Percentiles rank a stretch among this genome's conserved stretches.
Evolutionary conservation across 768 basidiomycete genomes (phyloP).

Genomic region (Leucocoprinus leucothites): DNA sequence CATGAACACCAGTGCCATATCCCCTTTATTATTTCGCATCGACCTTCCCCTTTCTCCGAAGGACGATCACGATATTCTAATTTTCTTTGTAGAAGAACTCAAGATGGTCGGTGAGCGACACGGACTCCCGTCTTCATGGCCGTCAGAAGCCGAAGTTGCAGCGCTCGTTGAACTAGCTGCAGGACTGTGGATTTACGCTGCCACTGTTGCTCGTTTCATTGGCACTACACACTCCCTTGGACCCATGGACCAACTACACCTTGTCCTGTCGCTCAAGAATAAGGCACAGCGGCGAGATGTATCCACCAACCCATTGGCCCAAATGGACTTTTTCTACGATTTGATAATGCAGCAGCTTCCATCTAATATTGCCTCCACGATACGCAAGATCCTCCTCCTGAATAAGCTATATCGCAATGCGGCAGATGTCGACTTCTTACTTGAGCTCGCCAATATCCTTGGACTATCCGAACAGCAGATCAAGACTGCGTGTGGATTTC

Average conservation of each 20-base stretch:
- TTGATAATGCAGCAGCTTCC: not conserved
- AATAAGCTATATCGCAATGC: not conserved
- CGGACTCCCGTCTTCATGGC: conserved; percentile 3
- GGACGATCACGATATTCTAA: conserved; percentile 1
- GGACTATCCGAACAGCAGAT: not conserved
- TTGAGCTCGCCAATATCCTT: not conserved
- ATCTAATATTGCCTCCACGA: not conserved
- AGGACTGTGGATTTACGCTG: not conserved
- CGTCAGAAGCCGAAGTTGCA: not conserved
- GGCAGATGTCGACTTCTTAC: too few species aligned
- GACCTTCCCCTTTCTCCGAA: conserved; percentile 5
- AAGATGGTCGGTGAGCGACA: not conserved
- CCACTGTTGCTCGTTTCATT: not conserved
- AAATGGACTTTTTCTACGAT: not conserved
- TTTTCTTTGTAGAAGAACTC: conserved; percentile 9
- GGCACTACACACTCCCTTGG: not conserved
- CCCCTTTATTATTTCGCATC: not conserved
- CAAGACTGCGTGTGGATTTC: not conserved
- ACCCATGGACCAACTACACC: not conserved
- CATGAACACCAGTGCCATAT: not conserved
- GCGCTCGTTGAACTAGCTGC: not conserved
- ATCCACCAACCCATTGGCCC: not conserved
- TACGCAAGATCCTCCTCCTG: not conserved
- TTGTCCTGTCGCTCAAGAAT: not conserved
- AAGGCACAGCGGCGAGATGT: not conserved